Conservation (phyloP, 306 rosid genomes). For the Macrotyloma uniflorum region DNA sequence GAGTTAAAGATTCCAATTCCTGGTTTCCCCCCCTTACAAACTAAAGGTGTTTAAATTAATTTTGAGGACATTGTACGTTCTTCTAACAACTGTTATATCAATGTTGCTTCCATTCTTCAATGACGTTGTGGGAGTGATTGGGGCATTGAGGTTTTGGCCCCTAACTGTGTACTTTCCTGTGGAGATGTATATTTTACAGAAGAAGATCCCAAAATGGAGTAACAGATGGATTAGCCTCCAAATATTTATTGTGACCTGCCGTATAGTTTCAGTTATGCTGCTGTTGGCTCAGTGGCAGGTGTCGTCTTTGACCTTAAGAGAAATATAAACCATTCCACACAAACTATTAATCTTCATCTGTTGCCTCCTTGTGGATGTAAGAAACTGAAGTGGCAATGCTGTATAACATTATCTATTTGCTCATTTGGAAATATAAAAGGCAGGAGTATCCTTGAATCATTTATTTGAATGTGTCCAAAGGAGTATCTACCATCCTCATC, state of each 20-base stretch:
- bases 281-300: slow-evolving; percentile 80
- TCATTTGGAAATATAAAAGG: not conserved
- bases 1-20: slow-evolving; percentile 60
- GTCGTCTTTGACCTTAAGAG: slow-evolving; percentile 60
- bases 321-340: slow-evolving; percentile 62
- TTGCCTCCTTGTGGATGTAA: not conserved
- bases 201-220: slow-evolving; percentile 77
- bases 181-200: slow-evolving; percentile 75
- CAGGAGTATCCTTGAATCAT: too few species aligned
- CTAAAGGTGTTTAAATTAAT: slow-evolving; percentile 59
- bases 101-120: slow-evolving; percentile 89
- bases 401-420: slow-evolving; percentile 16
- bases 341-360: slow-evolving; percentile 32
- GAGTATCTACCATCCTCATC: not conserved
- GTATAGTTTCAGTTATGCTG: slow-evolving; percentile 55
- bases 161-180: slow-evolving; percentile 76
- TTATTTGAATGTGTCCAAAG: not conserved
- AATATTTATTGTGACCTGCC: slow-evolving; percentile 57
- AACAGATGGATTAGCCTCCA: slow-evolving; percentile 66
- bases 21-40: slow-evolving; percentile 41
- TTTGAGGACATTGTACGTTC: slow-evolving; percentile 70
- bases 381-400: not conserved
- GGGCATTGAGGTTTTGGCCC: slow-evolving; percentile 88
- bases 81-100: slow-evolving; percentile 61
- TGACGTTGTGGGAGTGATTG: slow-evolving; percentile 77